These are phyloP conservation scores for Takashimella tepidaria DNA, from an alignment of 1,284 basidiomycete genomes.

Conservation along the genomic window DNA sequence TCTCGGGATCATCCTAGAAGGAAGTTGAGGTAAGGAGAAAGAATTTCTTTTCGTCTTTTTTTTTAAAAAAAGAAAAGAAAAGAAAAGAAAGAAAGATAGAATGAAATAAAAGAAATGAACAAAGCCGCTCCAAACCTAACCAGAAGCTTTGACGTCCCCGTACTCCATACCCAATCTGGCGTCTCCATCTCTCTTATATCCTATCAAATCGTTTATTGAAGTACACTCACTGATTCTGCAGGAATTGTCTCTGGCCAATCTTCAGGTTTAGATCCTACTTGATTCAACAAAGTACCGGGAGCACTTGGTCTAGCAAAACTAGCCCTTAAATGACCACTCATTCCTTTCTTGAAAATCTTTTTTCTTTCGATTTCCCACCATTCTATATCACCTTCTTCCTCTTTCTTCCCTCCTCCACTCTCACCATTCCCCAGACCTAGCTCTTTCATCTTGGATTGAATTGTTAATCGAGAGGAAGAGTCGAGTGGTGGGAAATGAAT, in stretches of 20 bases:
- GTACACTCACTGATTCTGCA: slow-evolving; percentile 22
- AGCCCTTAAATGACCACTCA: slow-evolving; percentile 41
- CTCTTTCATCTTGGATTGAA: slow-evolving; percentile 2
- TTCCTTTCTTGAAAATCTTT: slow-evolving; percentile 27
- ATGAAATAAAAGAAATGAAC: too few species aligned
- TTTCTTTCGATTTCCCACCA: slow-evolving; percentile 40
- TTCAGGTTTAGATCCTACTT: slow-evolving; percentile 24
- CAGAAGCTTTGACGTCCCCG: too few species aligned
- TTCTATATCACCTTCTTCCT: slow-evolving; percentile 20
- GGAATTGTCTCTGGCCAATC: slow-evolving; percentile 32
- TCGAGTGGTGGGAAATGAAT: slow-evolving; percentile 25
- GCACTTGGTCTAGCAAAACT: slow-evolving; percentile 38
- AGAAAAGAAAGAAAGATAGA: too few species aligned
- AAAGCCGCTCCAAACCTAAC: too few species aligned
- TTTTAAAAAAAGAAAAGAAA: too few species aligned
- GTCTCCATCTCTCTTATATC: background rate
- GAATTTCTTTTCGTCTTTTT: too few species aligned
- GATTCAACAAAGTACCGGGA: slow-evolving; percentile 33
- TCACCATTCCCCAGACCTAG: slow-evolving; percentile 11
- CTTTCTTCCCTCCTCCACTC: too few species aligned
- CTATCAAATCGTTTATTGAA: background rate
- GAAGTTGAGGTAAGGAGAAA: too few species aligned
- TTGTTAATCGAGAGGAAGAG: background rate
- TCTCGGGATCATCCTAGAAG: slow-evolving; percentile 26
- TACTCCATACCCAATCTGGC: background rate